A percentile compares a stretch with the other conserved stretches of the same genome.
Evolutionary conservation across 1,139 yeast genomes (phyloP).

Genomic region (Zygoascus meyerae): DNA sequence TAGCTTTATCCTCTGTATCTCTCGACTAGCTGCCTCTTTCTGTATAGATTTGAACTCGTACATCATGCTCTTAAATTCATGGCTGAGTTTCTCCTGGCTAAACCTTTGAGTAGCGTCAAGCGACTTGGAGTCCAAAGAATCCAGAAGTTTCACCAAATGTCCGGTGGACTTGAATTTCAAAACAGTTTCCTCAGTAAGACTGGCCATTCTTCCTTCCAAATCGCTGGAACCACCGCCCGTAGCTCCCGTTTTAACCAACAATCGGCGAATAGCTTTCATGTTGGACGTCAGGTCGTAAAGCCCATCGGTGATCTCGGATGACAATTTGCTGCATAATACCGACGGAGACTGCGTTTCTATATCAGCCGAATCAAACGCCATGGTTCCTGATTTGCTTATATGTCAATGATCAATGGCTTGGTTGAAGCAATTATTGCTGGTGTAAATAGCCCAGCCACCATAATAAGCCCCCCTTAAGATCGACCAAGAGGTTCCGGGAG

Average conservation of each 20-base stretch:
- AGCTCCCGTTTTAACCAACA: conserved; percentile 13
- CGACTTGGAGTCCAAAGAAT: conserved; percentile 10
- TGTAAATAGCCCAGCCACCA: too few relatives aligned
- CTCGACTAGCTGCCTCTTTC: conserved; percentile 26
- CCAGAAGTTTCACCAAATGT: conserved; percentile 20
- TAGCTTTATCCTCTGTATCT: conserved; percentile 25
- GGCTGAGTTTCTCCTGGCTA: conserved; percentile 39
- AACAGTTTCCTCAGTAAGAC: conserved; percentile 21
- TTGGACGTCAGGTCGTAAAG: conserved; percentile 22
- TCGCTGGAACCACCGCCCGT: conserved; percentile 11
- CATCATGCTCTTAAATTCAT: conserved; percentile 41
- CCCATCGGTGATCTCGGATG: conserved; percentile 21
- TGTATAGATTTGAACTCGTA: conserved; percentile 37
- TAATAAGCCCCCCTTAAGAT: not conserved
- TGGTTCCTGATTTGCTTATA: not conserved
- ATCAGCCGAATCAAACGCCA: conserved; percentile 5
- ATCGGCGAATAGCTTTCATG: conserved; percentile 19
- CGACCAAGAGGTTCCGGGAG: not conserved
- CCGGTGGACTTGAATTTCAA: conserved; percentile 21
- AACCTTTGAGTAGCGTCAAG: conserved; percentile 27
- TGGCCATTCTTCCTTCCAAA: conserved; percentile 16
- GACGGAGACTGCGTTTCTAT: conserved; percentile 9
- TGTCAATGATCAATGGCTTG: too few relatives aligned
- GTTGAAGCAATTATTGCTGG: too few relatives aligned
- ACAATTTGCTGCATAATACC: conserved; percentile 19